Conservation (phyloP, 345 rosid genomes). For the Noccaea bulbosa region DNA sequence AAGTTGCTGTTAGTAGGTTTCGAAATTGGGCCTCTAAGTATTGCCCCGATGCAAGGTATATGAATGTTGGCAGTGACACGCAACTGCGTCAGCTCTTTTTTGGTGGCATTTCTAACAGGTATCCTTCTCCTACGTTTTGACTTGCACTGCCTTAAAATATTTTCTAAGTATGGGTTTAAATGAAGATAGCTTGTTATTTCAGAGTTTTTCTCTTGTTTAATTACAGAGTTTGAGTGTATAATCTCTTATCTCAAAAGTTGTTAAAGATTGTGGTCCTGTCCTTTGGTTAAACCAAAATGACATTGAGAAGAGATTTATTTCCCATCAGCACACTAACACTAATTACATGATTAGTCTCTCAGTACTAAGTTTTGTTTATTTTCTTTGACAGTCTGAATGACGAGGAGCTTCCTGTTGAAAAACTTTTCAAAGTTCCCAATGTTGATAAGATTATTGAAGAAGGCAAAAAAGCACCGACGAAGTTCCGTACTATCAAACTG, state of each 20-base stretch:
- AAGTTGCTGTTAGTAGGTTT: slow-evolving; percentile 67
- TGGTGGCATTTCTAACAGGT: slow-evolving; percentile 82
- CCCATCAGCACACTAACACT: not conserved
- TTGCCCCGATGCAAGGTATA: slow-evolving; percentile 81
- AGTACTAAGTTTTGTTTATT: slow-evolving; percentile 24
- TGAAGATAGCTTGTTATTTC: not conserved
- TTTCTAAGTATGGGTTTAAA: not conserved
- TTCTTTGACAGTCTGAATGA: slow-evolving; percentile 51
- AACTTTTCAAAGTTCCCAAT: slow-evolving; percentile 68
- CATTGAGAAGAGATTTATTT: not conserved
- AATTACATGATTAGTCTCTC: not conserved
- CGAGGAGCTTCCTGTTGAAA: slow-evolving; percentile 56
- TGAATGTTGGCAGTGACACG: slow-evolving; percentile 94
- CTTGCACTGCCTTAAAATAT: not conserved
- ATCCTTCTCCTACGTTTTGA: slow-evolving; percentile 14
- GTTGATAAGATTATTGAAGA: slow-evolving; percentile 74
- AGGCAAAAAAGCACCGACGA: slow-evolving; percentile 80
- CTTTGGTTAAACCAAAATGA: not conserved
- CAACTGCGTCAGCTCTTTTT: slow-evolving; percentile 86
- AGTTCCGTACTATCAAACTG: slow-evolving; percentile 67
- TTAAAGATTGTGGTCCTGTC: slow-evolving; percentile 1
- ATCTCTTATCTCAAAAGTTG: not conserved
- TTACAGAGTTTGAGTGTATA: not conserved
- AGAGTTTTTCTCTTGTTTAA: not conserved
- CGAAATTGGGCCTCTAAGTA: slow-evolving; percentile 86